These are phyloP conservation scores for Pleurotus eryngii DNA, from an alignment of 768 basidiomycete genomes.

Conservation along the genomic window DNA sequence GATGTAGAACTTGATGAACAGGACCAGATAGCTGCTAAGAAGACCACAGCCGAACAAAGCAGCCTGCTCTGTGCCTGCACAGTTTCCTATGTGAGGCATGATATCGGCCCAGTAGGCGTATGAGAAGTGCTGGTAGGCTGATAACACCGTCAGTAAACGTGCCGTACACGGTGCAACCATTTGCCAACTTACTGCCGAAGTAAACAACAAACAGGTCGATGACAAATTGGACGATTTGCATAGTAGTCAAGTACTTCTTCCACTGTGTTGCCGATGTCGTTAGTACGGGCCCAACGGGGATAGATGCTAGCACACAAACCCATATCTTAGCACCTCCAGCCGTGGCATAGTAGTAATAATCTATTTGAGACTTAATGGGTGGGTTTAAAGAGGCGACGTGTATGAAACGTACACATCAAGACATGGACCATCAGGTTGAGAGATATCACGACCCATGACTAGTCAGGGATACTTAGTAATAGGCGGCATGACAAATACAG, in stretches of 20 bases:
- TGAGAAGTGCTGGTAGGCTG: constrained; percentile 82
- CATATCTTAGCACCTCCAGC: constrained; percentile 96
- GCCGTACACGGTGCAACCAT: neutral
- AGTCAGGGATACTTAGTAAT: constrained; percentile 11
- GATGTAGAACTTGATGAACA: constrained; percentile 96
- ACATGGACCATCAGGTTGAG: constrained; percentile 94
- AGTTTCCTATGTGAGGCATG: constrained; percentile 75
- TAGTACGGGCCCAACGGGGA: neutral
- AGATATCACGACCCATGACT: constrained; percentile 96
- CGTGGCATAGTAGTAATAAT: constrained; percentile 99
- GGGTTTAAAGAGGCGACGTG: neutral
- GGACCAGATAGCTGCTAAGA: constrained; percentile 84
- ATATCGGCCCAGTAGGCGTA: constrained; percentile 52
- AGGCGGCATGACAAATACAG: neutral
- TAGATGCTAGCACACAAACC: constrained; percentile 45
- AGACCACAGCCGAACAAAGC: constrained; percentile 88
- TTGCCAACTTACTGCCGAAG: constrained; percentile 78
- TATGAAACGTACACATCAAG: constrained; percentile 82
- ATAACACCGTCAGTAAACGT: constrained; percentile 8
- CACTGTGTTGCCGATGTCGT: constrained; percentile 51
- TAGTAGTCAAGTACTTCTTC: constrained; percentile 96
- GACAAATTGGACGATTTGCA: constrained; percentile 97
- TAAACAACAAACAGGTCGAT: constrained; percentile 90
- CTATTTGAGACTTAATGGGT: constrained; percentile 34
- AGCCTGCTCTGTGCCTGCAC: constrained; percentile 85